Conservation (phyloP, 208 protist species). For the Vickermania ingenoplastis region DNA sequence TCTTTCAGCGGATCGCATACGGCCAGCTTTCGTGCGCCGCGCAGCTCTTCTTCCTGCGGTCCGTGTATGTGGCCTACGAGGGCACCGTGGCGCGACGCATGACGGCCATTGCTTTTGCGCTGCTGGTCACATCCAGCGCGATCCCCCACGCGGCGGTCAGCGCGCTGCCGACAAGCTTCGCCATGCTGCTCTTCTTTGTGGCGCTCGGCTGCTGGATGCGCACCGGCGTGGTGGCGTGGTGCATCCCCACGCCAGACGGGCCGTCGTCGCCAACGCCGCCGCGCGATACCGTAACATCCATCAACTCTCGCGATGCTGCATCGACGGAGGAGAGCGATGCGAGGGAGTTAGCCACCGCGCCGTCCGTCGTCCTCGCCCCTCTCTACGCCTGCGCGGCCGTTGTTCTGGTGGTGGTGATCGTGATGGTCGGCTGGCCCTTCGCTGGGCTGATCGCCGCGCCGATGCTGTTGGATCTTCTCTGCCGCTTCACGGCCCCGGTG, state of each 20-base stretch:
- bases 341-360: background rate
- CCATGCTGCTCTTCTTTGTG: constrained; percentile 76
- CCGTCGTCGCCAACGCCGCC: too few species aligned
- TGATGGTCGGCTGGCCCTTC: constrained; percentile 90
- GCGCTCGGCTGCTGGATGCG: constrained; percentile 55
- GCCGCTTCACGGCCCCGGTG: constrained; percentile 24
- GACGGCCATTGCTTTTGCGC: constrained; percentile 21
- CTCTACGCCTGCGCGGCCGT: constrained; percentile 22
- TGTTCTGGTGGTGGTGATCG: constrained; percentile 31
- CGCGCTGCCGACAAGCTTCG: constrained; percentile 79
- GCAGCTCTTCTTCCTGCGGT: constrained; percentile 53
- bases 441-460: constrained; percentile 61
- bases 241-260: background rate
- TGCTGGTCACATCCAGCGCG: constrained; percentile 56
- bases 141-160: constrained; percentile 61
- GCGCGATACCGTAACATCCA: too few species aligned
- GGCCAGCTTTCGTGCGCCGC: constrained; percentile 25
- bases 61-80: constrained; percentile 34
- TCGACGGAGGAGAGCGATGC: background rate
- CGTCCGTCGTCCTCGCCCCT: background rate
- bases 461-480: constrained; percentile 67
- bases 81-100: constrained; percentile 17
- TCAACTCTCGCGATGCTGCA: too few species aligned
- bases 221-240: constrained; percentile 1
- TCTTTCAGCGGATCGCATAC: constrained; percentile 48